These are phyloP conservation scores for Solanum sparsipilum DNA, from an alignment of 257 asterid species.

Conservation along the genomic window DNA sequence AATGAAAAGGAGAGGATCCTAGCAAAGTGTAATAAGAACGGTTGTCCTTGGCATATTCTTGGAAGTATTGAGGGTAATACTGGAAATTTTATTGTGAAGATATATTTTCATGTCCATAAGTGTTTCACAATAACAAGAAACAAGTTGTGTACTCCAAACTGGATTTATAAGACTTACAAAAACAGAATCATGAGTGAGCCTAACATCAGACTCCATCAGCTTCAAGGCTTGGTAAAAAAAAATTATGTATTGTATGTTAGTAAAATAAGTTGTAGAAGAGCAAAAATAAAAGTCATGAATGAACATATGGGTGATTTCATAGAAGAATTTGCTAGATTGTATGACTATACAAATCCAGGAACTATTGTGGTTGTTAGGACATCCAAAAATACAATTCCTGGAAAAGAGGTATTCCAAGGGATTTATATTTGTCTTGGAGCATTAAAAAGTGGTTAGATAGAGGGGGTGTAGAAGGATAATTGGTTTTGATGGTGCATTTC, in stretches of 20 bases:
- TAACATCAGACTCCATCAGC: background rate
- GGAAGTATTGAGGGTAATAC: background rate
- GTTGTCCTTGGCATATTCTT: slow-evolving; percentile 12
- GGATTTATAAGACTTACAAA: background rate
- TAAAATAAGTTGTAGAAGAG: background rate
- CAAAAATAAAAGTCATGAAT: background rate
- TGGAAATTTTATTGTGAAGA: background rate
- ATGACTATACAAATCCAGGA: background rate
- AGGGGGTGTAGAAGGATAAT: background rate
- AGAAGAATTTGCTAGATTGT: background rate
- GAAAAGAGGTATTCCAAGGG: background rate
- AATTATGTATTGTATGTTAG: background rate
- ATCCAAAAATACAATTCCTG: background rate
- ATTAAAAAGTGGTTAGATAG: background rate
- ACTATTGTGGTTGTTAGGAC: background rate
- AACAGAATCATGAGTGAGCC: background rate
- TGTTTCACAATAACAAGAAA: background rate
- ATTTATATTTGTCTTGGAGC: background rate
- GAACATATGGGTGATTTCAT: background rate
- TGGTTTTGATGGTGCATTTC: background rate
- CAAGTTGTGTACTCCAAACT: background rate
- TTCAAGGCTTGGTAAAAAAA: background rate
- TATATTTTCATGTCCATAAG: background rate
- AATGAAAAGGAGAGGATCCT: background rate
- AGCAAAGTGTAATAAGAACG: background rate